A percentile compares a stretch with the other conserved stretches of the same genome.
These are phyloP conservation scores for Fusarium keratoplasticum DNA, from an alignment of 2,329 filamentous ascomycete genomes.

Conservation along the genomic window DNA sequence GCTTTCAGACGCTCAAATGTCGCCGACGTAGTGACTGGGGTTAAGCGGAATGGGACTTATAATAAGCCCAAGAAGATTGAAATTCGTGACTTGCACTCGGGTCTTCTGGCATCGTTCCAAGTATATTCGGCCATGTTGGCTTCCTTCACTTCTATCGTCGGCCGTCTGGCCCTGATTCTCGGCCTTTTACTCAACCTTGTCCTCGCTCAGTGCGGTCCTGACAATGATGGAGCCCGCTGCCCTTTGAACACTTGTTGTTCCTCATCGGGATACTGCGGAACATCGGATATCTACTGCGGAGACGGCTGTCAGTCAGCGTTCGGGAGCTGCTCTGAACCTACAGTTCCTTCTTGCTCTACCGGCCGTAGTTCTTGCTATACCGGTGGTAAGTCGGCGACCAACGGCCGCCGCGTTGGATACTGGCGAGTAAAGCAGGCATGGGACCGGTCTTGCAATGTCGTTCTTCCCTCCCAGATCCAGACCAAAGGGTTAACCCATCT, in stretches of 20 bases:
- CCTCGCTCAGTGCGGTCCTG: slow-evolving; percentile 5
- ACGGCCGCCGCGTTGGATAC: slow-evolving; percentile 6
- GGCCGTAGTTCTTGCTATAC: neutral
- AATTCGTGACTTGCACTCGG: neutral
- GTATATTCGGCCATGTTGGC: neutral
- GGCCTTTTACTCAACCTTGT: neutral
- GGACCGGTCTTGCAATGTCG: slow-evolving; percentile 10
- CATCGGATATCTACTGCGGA: neutral
- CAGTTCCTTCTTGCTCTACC: slow-evolving; percentile 6
- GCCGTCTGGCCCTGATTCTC: slow-evolving; percentile 5
- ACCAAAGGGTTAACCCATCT: slow-evolving; percentile 9
- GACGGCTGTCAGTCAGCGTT: slow-evolving; percentile 10
- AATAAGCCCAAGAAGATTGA: neutral
- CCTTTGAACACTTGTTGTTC: slow-evolving; percentile 7
- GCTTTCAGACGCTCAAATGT: neutral
- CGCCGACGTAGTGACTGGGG: neutral
- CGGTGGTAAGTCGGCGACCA: neutral
- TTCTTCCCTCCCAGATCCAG: slow-evolving; percentile 9
- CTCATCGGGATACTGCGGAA: slow-evolving; percentile 3
- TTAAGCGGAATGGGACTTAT: neutral
- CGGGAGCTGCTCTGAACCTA: slow-evolving; percentile 4
- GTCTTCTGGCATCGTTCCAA: neutral
- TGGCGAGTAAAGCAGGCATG: slow-evolving; percentile 10
- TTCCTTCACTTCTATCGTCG: neutral
- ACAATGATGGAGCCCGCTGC: slow-evolving; percentile 6